phyloP scores from a whole-genome alignment of 2,329 filamentous ascomycete genomes.

The Fusarium chaquense region DNA sequence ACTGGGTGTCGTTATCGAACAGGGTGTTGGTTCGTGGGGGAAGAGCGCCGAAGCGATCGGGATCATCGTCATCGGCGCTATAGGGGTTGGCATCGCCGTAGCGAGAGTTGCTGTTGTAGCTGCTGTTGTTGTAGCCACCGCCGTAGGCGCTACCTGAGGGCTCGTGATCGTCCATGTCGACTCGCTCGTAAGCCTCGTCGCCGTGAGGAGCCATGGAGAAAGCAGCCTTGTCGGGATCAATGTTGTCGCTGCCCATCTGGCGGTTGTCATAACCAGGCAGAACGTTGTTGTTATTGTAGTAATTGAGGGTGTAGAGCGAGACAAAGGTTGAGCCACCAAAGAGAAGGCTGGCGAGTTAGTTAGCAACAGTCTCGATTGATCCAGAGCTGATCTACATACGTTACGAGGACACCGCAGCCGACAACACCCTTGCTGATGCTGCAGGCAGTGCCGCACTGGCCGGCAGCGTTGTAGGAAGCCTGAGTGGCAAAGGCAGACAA shows the following conservation, averaged over 20 bases:
- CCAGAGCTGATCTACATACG: conserved; percentile 58
- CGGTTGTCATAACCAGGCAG: conserved; percentile 71
- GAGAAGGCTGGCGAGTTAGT: conserved; percentile 60
- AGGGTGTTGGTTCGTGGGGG: conserved; percentile 56
- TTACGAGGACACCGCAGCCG: conserved; percentile 71
- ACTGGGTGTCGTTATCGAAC: conserved; percentile 66
- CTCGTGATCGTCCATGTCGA: conserved; percentile 68
- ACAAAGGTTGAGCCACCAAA: conserved; percentile 66
- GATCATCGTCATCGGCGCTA: conserved; percentile 56
- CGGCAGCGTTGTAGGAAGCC: conserved; percentile 71
- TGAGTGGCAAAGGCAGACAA: conserved; percentile 75
- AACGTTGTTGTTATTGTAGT: conserved; percentile 71
- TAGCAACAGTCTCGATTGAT: not conserved
- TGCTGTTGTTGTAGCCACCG: conserved; percentile 51
- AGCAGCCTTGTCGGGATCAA: conserved; percentile 76
- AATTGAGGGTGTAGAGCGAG: conserved; percentile 70
- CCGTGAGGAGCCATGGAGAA: conserved; percentile 76
- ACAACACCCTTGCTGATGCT: conserved; percentile 73
- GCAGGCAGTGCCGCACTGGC: conserved; percentile 68
- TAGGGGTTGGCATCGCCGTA: conserved; percentile 56
- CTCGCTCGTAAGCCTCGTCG: conserved; percentile 73
- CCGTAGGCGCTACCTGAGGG: conserved; percentile 38
- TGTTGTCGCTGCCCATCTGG: conserved; percentile 61
- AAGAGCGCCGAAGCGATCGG: conserved; percentile 55
- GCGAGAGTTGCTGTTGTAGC: conserved; percentile 47